These are phyloP conservation scores for sorghum (Sorghum bicolor) DNA, from an alignment of 176 grass and related monocot species.

Conservation along the genomic window DNA sequence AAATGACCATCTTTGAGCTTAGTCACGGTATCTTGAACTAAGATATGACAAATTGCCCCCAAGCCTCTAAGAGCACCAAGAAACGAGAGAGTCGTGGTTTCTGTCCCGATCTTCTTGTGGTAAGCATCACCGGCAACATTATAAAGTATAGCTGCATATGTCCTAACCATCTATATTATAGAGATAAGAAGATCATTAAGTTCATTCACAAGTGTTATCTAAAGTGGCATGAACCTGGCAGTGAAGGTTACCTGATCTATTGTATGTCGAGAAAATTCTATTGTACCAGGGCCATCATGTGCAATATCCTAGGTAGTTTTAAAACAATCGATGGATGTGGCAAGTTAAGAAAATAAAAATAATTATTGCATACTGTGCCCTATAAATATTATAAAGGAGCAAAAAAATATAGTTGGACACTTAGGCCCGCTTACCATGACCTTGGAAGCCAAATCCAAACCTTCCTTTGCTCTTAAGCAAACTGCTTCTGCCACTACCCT, in stretches of 20 bases:
- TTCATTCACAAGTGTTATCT: neutral
- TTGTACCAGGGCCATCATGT: neutral
- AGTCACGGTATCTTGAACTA: neutral
- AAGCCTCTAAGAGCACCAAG: conserved; percentile 3
- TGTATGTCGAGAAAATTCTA: neutral
- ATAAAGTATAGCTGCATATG: neutral
- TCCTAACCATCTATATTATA: conserved; percentile 20
- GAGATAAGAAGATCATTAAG: neutral
- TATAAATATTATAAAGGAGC: neutral
- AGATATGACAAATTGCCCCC: neutral
- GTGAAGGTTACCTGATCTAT: conserved; percentile 8
- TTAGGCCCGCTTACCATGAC: neutral
- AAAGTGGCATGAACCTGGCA: neutral
- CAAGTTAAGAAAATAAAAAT: neutral
- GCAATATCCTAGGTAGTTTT: neutral
- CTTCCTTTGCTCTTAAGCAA: neutral
- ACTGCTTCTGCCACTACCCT: neutral
- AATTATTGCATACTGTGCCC: neutral
- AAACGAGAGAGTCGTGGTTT: neutral
- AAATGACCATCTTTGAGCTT: conserved; percentile 15
- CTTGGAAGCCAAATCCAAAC: neutral
- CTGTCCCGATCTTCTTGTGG: neutral
- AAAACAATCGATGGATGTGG: neutral
- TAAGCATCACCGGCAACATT: neutral
- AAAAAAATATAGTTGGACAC: neutral